phyloP scores from a whole-genome alignment of 345 rosid genomes.

The Salix arbutifolia region DNA sequence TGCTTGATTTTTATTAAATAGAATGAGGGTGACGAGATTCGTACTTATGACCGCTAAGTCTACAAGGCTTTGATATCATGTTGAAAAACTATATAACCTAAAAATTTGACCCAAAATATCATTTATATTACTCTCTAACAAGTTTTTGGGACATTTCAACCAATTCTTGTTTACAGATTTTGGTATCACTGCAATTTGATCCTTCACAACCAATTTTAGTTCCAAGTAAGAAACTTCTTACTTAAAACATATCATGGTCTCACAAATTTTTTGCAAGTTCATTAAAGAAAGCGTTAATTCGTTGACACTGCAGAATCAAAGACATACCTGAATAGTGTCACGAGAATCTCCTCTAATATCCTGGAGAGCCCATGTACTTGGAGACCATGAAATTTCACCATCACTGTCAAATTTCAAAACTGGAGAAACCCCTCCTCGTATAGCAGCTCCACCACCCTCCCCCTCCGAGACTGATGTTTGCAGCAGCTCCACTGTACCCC shows the following conservation, averaged over 20 bases:
- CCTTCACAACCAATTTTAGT: not conserved
- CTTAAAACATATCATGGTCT: too few species aligned
- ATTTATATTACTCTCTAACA: too few species aligned
- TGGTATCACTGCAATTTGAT: not conserved
- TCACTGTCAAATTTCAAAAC: slow-evolving; percentile 42
- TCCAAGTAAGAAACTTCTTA: too few species aligned
- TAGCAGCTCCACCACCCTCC: slow-evolving; percentile 46
- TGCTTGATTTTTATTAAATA: too few species aligned
- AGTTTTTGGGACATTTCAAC: not conserved
- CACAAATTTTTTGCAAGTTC: not conserved
- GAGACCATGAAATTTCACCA: slow-evolving; percentile 41
- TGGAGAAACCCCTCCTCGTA: slow-evolving; percentile 70
- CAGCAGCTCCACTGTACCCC: slow-evolving; percentile 61
- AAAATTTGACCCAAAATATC: too few species aligned
- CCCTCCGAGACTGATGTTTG: slow-evolving; percentile 68
- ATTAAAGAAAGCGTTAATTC: not conserved
- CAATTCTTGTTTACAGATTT: not conserved
- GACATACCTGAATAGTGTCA: slow-evolving; percentile 47
- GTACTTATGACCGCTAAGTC: too few species aligned
- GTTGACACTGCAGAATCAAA: not conserved
- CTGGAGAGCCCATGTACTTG: slow-evolving; percentile 46
- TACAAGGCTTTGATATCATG: fast-evolving
- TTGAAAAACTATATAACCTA: too few species aligned
- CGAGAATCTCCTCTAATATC: slow-evolving; percentile 53
- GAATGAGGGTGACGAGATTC: too few species aligned